phyloP scores from a whole-genome alignment of 1,139 yeast species.

The Candida tetrigidarum region DNA sequence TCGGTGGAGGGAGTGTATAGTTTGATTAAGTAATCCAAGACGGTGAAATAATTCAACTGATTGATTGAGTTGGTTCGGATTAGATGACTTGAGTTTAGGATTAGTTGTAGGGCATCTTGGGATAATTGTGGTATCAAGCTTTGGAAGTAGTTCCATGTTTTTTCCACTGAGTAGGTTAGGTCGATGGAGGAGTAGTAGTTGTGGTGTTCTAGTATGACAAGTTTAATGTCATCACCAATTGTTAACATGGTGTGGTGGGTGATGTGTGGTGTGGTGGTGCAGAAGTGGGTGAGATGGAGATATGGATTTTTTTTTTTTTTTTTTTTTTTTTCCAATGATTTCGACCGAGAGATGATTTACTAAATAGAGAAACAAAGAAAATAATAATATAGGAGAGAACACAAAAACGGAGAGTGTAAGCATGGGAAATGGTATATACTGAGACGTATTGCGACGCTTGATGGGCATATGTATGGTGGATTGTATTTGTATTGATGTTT shows the following conservation, averaged over 20 bases:
- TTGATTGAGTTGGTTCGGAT: slow-evolving; percentile 9
- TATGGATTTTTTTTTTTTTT: no score
- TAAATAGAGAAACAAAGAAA: no score
- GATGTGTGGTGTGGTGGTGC: no score
- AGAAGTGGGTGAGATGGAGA: no score
- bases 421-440: no score
- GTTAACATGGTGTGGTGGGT: slow-evolving; percentile 11
- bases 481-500: no score
- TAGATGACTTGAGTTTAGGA: slow-evolving; percentile 7
- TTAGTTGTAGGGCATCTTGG: slow-evolving; percentile 4
- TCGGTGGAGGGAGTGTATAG: slow-evolving; percentile 6
- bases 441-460: no score
- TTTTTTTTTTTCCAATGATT: no score
- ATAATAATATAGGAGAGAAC: no score
- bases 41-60: slow-evolving; percentile 5
- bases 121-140: slow-evolving; percentile 13
- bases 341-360: no score
- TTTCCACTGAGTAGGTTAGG: slow-evolving; percentile 10
- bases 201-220: slow-evolving; percentile 16
- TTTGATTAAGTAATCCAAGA: slow-evolving; percentile 13
- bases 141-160: slow-evolving; percentile 14
- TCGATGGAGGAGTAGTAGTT: slow-evolving; percentile 14
- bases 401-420: no score
- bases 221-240: slow-evolving; percentile 15
- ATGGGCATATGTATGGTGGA: no score